Evolutionary conservation across 352 stramenopile species (phyloP), one percentile per base, ranked within the genome.

Genomic region (Phytophthora kernoviae): DNA sequence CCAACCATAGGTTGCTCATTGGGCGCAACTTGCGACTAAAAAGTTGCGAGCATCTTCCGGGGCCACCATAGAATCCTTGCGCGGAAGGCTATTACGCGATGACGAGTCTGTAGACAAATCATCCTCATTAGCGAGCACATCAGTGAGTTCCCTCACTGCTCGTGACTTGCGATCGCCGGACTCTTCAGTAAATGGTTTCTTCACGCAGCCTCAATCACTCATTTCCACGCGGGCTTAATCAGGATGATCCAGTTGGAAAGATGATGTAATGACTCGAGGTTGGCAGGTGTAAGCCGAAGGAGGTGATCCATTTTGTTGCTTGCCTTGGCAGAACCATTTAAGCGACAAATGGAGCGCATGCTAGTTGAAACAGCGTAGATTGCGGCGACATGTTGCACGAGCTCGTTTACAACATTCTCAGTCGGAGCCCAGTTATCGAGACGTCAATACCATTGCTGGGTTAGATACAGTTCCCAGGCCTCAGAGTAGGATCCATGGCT

Each of bases 241-340:
- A 94, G 60, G 20, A 93, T 49, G 10, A 93, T 80, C 85, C 85
- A 94, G 50, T 92, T 92, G 15, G 80, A 79, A 21, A 96, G 64
- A 60, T 93, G 79, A 12, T 85, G 73, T 21, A 93, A 62, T 30
- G 75, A 72, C 40, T 94, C 85, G n/a, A 94, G 47, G 51, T 93
- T 96, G 5, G 85, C 77, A 55, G 70, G 54, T 54, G 54, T 88
- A 45, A 62, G 65, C 37, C 39, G 69, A 48, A 57, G 70, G 43
- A 76, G 60, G 24, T 71, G 34, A 20, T 63, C 61, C 2, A 62
- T 51, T 2, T 58, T 56, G 9, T 15, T 45, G 53, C 2, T 58
- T 2, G 50, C 18, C 30, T 21, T n/a, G 4, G 49, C 27, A 41
- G 54, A 47, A 52, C 59, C 58, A 58, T 70, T 47, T 22, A 92